Base-by-base conservation (phyloP, 1,284 basidiomycete species). In the Leucoagaricus sp. region DNA sequence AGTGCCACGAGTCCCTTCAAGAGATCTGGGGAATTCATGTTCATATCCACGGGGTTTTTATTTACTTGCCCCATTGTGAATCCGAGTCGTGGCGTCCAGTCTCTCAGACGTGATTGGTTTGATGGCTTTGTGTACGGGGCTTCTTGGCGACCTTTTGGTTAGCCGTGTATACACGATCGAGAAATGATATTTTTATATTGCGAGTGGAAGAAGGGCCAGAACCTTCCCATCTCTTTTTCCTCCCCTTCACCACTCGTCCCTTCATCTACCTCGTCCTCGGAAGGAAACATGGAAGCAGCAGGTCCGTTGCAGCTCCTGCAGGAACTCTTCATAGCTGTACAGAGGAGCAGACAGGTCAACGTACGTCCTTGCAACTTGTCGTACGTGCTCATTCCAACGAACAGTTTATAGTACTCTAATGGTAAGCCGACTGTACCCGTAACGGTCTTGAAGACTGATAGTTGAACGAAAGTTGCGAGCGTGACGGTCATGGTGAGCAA, bases 261-360 rank as follows among this genome's bases (percentile, higher is more conserved):
- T 19, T 29, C 49, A 6, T 19, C 26, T 23, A 4, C 28, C 13
- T 23, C 9, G 33, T 26, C 15, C 7, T n/a, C 2, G n/a, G n/a
- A 33, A 12, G 12, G 12, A 10, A 9, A n/a, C 26, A 49, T 49
- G 48, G n/a, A 25, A 34, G 33, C 40, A 12, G 9, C n/a, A 23
- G 48, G 38, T 9, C 54, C 47, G 25, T 44, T 50, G 5, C 48
- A 56, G 17, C n/a, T 56, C 5, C 48, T 56, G 19, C 40, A 45
- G 29, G 41, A 44, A 33, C 40, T 56, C 23, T n/a, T 28, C 13
- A 36, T 47, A 23, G 55, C 17, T 33, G 49, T 47, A 17, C 25
- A 52, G n/a, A 33, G 49, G 28, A 57, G 41, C 26, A 26, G 55
- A 33, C 55, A 57, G 19, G 55, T 57, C 41, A 57, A 52, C 17